Evolutionary conservation across 345 rosid species (phyloP), one percentile per base, ranked within the genome.

Genomic region (Populus tremula): DNA sequence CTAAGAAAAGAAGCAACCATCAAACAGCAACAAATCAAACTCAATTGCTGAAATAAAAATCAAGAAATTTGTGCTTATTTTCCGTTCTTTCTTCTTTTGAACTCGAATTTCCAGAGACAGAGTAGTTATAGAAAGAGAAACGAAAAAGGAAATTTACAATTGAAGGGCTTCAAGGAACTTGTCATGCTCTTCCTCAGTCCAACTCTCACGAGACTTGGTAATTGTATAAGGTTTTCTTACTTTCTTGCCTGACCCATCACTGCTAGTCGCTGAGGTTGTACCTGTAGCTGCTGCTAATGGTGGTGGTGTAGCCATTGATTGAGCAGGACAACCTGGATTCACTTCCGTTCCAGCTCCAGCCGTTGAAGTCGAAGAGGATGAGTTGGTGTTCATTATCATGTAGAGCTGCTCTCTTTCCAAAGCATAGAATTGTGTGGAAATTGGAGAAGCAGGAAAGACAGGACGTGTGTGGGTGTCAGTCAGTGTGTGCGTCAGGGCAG

Each of bases 161-260:
- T 92, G 97, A 84, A 96, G 99, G 65, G 99, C 98, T 90, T 96
- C 98, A 25, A 95, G 92, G 84, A 95, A 95, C 91, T 92, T 95
- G 87, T 93, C 99, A 78, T 95, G 99, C 79, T 93, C 99, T 85
- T 95, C 98, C 36, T 95, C 99, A 7, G 97, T 89, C 99, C 99
- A 95, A 84, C 94, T 95, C 88, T 95, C 99, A 23, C 99, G 90
- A 0, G 98, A 95, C 89, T 95, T 95, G 81, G 99, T 95, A 81
- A 95, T 92, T n/a, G 97, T 95, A 86, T 95, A 95, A 9, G 99
- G 98, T 75, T 95, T 95, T 86, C 99, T 87, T 39, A 92, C 88
- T 77, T 92, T 95, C 92, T 95, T 95, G 54, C 88, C 81, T 11
- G 83, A 80, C 27, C 82, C 90, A 31, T 80, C 89, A 3, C 73